Base-by-base conservation (phyloP, 2,329 filamentous ascomycete species). In the Colletotrichum sp. region DNA sequence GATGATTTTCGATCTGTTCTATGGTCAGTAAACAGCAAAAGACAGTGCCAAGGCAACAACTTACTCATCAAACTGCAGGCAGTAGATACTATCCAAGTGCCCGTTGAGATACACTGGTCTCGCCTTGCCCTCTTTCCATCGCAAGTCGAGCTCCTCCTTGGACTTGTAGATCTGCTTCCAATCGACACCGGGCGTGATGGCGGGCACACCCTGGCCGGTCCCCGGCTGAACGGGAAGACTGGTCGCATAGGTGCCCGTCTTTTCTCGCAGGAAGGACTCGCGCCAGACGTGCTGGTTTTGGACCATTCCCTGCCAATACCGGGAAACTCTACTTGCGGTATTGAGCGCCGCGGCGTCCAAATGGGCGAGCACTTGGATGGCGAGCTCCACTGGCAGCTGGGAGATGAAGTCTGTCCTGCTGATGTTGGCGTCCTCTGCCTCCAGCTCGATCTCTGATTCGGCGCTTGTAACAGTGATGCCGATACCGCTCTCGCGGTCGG, bases 1-100 rank as follows among this genome's bases (percentile, higher is more conserved):
- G 79, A 99, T 96, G 82, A 99, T 98, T 85, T 99, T 99, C 82
- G 94, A 90, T 83, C 94, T 96, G 81, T 28, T 68, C 24, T n/a
- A 16, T 21, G 43, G 80, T 89, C 83, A 89, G 86, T 77, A 69
- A 21, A 18, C 12, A 6, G 21, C 8, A 57, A 61, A 34, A 43
- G n/a, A 64, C 32, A 21, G 5, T n/a, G n/a, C 3, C 10, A 36
- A 15, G 34, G 7, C 24, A 16, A 28, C 21, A 5, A 88, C 93
- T 80, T 90, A 96, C 93, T 99, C 96, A 83, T 99, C 97, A 83
- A 99, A 99, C 82, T 99, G 97, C 72, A 98, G 92, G 84, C 97
- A 99, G 86, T 99, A 99, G 73, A 99, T 98, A 79, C 96, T 98
- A 84, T 99, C 97, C 30, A 93, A 93, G 83, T 99, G 97, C 3